These are phyloP conservation scores for Hemileccinum impolitum DNA, from an alignment of 768 basidiomycete genomes.

Conservation along the genomic window DNA sequence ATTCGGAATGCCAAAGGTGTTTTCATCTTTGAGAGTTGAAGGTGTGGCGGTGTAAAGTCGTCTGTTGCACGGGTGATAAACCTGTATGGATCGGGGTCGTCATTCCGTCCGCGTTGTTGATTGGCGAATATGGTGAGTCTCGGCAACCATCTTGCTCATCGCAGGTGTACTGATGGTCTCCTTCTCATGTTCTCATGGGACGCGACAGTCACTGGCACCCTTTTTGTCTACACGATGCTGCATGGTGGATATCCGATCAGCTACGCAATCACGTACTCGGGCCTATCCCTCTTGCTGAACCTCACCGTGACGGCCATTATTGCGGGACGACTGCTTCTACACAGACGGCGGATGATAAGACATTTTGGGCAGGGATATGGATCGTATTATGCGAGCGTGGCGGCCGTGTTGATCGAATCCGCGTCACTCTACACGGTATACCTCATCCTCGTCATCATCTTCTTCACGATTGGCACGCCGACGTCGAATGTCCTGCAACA, in stretches of 20 bases:
- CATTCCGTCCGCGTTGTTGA: slow-evolving; percentile 5
- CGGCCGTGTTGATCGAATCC: slow-evolving; percentile 17
- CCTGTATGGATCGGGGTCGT: slow-evolving; percentile 9
- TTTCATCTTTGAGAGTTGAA: slow-evolving; percentile 4
- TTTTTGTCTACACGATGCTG: slow-evolving; percentile 2
- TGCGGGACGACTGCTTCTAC: slow-evolving; percentile 10
- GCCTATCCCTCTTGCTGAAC: slow-evolving; percentile 14
- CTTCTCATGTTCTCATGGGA: neutral
- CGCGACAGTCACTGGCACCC: slow-evolving; percentile 3
- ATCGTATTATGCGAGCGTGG: slow-evolving; percentile 5
- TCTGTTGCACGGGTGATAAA: slow-evolving; percentile 10
- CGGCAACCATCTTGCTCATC: neutral
- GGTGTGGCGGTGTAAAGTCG: slow-evolving; percentile 23
- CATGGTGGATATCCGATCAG: neutral
- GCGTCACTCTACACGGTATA: slow-evolving; percentile 16
- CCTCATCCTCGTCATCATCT: slow-evolving; percentile 15
- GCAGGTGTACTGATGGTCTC: neutral
- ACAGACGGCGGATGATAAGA: slow-evolving; percentile 9
- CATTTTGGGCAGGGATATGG: slow-evolving; percentile 15
- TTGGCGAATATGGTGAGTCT: slow-evolving; percentile 13
- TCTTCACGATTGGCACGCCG: neutral
- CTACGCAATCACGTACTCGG: slow-evolving; percentile 5
- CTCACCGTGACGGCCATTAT: slow-evolving; percentile 18
- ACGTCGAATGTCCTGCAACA: slow-evolving; percentile 14
- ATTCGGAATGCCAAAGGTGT: neutral